Conservation (phyloP, 78 protist species). For the Planoprotostelium fungivorum region DNA sequence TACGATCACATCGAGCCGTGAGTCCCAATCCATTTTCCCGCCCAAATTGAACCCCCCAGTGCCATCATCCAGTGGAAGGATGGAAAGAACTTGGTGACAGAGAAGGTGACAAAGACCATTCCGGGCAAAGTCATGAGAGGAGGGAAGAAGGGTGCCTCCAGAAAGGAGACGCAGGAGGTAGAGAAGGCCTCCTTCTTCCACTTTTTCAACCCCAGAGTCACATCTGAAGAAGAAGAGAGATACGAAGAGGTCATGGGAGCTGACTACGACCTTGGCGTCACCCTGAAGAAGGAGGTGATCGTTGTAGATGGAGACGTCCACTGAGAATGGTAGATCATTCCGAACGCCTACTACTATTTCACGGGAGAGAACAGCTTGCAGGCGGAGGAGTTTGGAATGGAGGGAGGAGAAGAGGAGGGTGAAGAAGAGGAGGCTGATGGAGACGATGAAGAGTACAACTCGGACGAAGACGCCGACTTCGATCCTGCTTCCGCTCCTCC, state of each 20-base stretch:
- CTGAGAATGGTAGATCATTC: not conserved
- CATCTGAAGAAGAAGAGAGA: not conserved
- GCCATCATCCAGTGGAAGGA: not conserved
- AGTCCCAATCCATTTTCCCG: not conserved
- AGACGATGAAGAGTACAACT: not conserved
- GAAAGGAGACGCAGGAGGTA: not conserved
- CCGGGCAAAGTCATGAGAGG: not conserved
- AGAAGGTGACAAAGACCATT: not conserved
- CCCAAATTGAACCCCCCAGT: not conserved
- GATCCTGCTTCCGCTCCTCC: not conserved
- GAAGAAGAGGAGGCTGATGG: not conserved
- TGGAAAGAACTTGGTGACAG: not conserved
- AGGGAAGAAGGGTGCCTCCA: not conserved
- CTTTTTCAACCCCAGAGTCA: not conserved
- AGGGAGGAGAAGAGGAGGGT: not conserved
- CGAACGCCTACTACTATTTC: not conserved
- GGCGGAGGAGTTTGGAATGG: not conserved
- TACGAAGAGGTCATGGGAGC: not conserved
- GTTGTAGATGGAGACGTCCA: not conserved
- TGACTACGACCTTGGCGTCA: not conserved
- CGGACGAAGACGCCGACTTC: not conserved
- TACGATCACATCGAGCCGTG: not conserved
- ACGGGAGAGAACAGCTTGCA: not conserved
- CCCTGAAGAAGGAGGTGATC: not conserved
- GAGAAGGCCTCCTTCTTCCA: not conserved